A percentile compares a stretch with the other conserved stretches of the same genome.
These are phyloP conservation scores for apple (Malus domestica) DNA, from an alignment of 306 rosid genomes.

Conservation along the genomic window DNA sequence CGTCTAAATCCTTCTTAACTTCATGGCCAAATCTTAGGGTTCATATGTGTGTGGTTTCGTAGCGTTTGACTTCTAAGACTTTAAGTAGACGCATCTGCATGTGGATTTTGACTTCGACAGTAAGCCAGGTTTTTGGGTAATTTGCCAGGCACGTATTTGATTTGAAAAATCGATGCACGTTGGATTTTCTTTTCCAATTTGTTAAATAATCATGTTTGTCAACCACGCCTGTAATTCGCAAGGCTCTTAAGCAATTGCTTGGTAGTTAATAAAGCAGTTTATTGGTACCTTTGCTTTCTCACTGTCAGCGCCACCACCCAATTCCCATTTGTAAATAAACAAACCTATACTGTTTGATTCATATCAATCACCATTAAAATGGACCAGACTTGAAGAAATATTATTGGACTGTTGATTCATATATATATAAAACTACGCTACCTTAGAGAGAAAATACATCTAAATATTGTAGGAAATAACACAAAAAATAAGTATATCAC, in stretches of 20 bases:
- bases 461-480: too few relatives aligned
- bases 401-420: background rate
- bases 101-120: conserved; percentile 1
- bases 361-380: too few relatives aligned
- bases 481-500: too few relatives aligned
- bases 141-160: conserved; percentile 12
- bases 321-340: background rate
- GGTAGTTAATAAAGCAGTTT: background rate
- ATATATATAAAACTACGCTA: too few relatives aligned
- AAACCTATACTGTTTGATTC: background rate
- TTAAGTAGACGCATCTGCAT: background rate
- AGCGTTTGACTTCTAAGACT: background rate
- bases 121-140: conserved; percentile 15
- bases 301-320: background rate
- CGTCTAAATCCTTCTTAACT: too few relatives aligned
- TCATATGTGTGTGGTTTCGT: background rate
- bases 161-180: conserved; percentile 9
- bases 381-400: background rate
- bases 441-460: too few relatives aligned
- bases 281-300: background rate
- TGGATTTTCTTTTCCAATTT: conserved; percentile 5
- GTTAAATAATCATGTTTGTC: background rate
- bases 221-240: background rate
- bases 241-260: background rate
- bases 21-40: too few relatives aligned